Conservation (phyloP, 306 rosid genomes). For the Crataegus laevigata region DNA sequence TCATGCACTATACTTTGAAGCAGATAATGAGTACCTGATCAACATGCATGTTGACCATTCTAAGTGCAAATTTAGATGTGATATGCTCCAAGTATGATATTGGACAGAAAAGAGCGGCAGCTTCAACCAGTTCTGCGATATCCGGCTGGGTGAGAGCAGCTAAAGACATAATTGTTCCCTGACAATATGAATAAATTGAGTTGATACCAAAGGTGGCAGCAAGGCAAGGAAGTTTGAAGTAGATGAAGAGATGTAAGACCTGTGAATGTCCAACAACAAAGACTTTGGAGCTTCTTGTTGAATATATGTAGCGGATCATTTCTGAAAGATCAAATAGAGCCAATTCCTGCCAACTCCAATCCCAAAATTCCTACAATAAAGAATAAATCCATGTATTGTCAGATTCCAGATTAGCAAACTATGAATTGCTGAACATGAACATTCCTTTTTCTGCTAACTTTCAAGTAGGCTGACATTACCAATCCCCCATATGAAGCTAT, state of each 20-base stretch:
- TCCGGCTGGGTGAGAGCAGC: constrained; percentile 67
- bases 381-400: constrained; percentile 14
- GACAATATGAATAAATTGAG: constrained; percentile 10
- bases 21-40: constrained; percentile 56
- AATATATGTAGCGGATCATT: constrained; percentile 56
- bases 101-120: constrained; percentile 82
- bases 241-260: constrained; percentile 40
- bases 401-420: constrained; percentile 1
- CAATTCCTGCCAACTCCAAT: constrained; percentile 95
- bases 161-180: constrained; percentile 85
- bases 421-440: not conserved
- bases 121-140: constrained; percentile 71
- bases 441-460: not conserved
- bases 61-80: constrained; percentile 53
- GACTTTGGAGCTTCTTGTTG: constrained; percentile 47
- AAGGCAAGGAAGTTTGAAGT: constrained; percentile 2
- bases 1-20: not conserved
- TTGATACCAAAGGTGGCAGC: constrained; percentile 2
- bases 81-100: constrained; percentile 73
- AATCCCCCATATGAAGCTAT: not conserved
- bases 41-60: constrained; percentile 66
- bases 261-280: constrained; percentile 88
- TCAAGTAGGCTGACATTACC: not conserved
- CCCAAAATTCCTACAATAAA: constrained; percentile 73
- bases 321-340: constrained; percentile 67